Evolutionary conservation across 2,329 filamentous ascomycete species (phyloP).

Genomic region (Claviceps monticola): DNA sequence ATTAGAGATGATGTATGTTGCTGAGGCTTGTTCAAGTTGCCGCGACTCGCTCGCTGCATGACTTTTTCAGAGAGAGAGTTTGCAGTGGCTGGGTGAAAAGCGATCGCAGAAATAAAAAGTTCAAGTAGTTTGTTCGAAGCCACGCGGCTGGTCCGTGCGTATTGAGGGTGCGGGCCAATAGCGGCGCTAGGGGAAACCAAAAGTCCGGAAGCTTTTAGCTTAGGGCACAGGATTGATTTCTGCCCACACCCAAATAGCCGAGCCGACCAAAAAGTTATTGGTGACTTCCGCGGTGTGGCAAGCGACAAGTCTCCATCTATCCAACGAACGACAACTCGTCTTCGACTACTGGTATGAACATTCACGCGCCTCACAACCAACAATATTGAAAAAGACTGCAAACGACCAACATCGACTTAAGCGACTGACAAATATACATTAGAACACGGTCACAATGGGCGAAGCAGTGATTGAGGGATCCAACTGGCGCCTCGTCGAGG

Average conservation of each 20-base stretch:
- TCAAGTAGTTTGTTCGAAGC: background rate
- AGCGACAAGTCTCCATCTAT: slow-evolving; percentile 23
- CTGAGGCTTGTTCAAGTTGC: background rate
- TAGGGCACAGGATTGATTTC: slow-evolving; percentile 29
- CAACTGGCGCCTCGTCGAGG: slow-evolving; percentile 92
- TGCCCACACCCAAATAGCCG: slow-evolving; percentile 24
- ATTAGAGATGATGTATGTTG: background rate
- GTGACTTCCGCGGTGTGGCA: slow-evolving; percentile 22
- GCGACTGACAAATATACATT: slow-evolving; percentile 20
- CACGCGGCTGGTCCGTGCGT: slow-evolving; percentile 2
- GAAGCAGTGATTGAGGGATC: slow-evolving; percentile 70
- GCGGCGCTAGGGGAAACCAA: slow-evolving; percentile 14
- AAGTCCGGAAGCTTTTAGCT: slow-evolving; percentile 20
- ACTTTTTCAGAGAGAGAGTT: background rate
- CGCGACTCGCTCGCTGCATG: background rate
- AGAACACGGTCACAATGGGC: slow-evolving; percentile 61
- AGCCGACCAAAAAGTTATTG: slow-evolving; percentile 28
- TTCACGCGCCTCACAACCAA: slow-evolving; percentile 6
- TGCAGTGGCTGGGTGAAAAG: fast-evolving
- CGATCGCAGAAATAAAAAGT: background rate
- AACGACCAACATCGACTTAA: slow-evolving; percentile 2
- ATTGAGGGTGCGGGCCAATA: background rate
- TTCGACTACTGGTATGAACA: slow-evolving; percentile 26
- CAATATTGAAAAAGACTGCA: background rate
- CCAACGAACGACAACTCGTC: slow-evolving; percentile 23